Conservation (phyloP, 1,139 yeast species). For the Blastobotrys indianensis region DNA sequence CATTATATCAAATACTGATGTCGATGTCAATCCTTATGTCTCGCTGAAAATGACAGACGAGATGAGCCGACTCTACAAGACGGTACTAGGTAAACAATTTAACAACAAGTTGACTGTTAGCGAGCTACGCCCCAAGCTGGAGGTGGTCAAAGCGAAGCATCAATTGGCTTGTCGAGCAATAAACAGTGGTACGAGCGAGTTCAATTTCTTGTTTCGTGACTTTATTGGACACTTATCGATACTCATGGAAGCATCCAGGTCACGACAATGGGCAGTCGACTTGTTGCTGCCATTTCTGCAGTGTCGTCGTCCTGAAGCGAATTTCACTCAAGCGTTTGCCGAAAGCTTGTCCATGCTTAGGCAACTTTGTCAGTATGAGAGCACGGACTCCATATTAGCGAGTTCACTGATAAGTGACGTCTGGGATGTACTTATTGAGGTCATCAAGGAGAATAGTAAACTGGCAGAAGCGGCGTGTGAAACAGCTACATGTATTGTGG, state of each 20-base stretch:
- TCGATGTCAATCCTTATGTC: slow-evolving; percentile 16
- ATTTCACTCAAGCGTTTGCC: slow-evolving; percentile 15
- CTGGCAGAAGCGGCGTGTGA: neutral
- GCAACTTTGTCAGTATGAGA: slow-evolving; percentile 11
- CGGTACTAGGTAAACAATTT: slow-evolving; percentile 7
- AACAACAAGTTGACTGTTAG: slow-evolving; percentile 9
- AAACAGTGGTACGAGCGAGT: slow-evolving; percentile 16
- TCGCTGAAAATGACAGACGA: slow-evolving; percentile 19
- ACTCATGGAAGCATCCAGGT: slow-evolving; percentile 20
- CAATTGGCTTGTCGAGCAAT: slow-evolving; percentile 14
- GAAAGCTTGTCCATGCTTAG: slow-evolving; percentile 14
- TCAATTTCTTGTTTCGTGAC: slow-evolving; percentile 28
- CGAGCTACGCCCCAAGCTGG: slow-evolving; percentile 17
- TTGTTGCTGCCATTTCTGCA: slow-evolving; percentile 20
- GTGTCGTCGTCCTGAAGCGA: slow-evolving; percentile 1
- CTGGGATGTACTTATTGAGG: slow-evolving; percentile 23
- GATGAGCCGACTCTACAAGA: slow-evolving; percentile 18
- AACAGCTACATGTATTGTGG: neutral
- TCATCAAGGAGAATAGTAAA: neutral
- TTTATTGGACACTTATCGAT: slow-evolving; percentile 26
- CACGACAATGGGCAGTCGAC: slow-evolving; percentile 17
- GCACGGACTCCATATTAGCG: slow-evolving; percentile 13
- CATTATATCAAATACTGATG: neutral
- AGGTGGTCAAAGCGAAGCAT: slow-evolving; percentile 18
- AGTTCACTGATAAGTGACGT: slow-evolving; percentile 13